A percentile compares a stretch with the other conserved stretches of the same genome.
These are phyloP conservation scores for Aspergillus indologenus DNA, from an alignment of 495 filamentous ascomycete genomes.

Conservation along the genomic window DNA sequence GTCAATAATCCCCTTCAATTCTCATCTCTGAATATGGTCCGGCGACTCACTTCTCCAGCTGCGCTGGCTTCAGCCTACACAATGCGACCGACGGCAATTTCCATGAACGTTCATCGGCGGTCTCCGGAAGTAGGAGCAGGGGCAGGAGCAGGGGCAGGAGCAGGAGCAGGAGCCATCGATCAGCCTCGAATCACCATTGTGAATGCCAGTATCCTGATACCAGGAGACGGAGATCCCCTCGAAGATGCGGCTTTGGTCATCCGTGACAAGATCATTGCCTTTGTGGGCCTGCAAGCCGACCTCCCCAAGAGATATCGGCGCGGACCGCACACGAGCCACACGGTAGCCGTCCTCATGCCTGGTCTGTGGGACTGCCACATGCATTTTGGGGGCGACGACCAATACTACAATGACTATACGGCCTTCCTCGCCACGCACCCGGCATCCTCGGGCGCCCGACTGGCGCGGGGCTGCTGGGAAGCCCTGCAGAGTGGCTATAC, in stretches of 20 bases:
- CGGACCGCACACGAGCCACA: neutral
- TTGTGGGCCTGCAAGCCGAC: neutral
- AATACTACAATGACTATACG: slow-evolving; percentile 2
- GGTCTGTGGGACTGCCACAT: slow-evolving; percentile 2
- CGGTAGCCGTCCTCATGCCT: neutral
- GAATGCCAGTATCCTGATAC: neutral
- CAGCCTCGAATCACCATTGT: neutral
- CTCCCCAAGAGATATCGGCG: slow-evolving; percentile 1
- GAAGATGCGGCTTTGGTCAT: neutral
- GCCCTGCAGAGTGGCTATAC: neutral
- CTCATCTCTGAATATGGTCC: neutral
- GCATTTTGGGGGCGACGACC: neutral
- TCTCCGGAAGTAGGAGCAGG: neutral
- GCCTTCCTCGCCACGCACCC: neutral
- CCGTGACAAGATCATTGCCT: neutral
- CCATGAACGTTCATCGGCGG: neutral
- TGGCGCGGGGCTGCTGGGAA: slow-evolving; percentile 2
- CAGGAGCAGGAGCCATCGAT: neutral
- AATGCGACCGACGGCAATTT: neutral
- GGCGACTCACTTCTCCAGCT: neutral
- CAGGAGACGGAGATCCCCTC: neutral
- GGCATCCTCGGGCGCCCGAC: neutral
- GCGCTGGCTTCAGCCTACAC: neutral
- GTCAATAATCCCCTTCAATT: too few relatives aligned
- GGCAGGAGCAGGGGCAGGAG: too few relatives aligned